These are phyloP conservation scores for Skeletonema marinoi DNA, from an alignment of 108 stramenopile species.

Conservation along the genomic window DNA sequence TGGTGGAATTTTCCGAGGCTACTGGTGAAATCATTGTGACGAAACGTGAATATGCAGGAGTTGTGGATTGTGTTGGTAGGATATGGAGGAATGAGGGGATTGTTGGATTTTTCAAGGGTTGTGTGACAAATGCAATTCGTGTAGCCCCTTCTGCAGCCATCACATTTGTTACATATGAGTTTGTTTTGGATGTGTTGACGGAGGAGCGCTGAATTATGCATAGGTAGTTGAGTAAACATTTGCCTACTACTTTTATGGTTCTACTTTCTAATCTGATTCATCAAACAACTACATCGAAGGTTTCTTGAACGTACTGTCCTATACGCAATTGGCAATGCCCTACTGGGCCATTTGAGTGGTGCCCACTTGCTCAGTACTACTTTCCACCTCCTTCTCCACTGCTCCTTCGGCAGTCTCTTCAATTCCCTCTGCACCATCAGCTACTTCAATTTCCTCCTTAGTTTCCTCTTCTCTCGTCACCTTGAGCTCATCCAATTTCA, in stretches of 20 bases:
- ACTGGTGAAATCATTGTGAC: conserved; percentile 71
- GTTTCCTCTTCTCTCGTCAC: neutral
- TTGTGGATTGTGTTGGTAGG: conserved; percentile 59
- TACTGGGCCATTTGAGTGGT: neutral
- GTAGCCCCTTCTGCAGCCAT: conserved; percentile 97
- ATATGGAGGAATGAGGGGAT: conserved; percentile 85
- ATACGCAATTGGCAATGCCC: neutral
- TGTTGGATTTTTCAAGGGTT: conserved; percentile 94
- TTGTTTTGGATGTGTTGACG: conserved; percentile 58
- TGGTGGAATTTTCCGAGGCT: conserved; percentile 60
- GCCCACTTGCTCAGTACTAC: neutral
- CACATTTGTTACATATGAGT: conserved; percentile 96
- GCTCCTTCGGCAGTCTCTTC: neutral
- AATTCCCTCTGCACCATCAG: neutral
- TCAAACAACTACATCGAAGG: neutral
- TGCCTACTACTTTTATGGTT: neutral
- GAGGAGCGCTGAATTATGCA: neutral
- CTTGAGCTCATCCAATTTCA: neutral
- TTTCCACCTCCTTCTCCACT: neutral
- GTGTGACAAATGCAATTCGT: conserved; percentile 91
- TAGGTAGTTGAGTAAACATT: neutral
- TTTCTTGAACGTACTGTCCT: neutral
- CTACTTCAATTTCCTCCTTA: neutral
- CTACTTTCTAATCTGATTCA: neutral
- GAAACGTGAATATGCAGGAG: conserved; percentile 73